These are phyloP conservation scores for Linnemannia hyalina DNA, from an alignment of 192 early-diverging fungal species.

Conservation along the genomic window DNA sequence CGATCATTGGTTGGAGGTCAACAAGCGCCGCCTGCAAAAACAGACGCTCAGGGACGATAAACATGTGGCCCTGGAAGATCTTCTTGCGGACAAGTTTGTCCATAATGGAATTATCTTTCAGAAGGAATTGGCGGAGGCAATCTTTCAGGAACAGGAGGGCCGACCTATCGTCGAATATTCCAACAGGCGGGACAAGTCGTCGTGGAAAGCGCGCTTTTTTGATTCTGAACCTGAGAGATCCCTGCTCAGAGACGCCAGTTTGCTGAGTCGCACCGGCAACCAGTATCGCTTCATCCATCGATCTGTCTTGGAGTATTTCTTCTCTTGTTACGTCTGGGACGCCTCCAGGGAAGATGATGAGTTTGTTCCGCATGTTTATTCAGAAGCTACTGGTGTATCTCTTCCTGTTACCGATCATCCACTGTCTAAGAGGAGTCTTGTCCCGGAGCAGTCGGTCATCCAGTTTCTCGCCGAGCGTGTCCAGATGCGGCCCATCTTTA, in stretches of 20 bases:
- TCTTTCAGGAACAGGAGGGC: background rate
- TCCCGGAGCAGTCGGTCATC: background rate
- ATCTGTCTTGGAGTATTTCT: constrained; percentile 5
- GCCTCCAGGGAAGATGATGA: background rate
- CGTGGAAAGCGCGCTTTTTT: background rate
- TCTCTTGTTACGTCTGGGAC: background rate
- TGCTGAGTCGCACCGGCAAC: background rate
- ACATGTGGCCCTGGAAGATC: background rate
- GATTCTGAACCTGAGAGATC: too few species aligned
- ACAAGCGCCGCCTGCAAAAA: background rate
- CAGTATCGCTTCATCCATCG: background rate
- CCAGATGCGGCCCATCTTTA: background rate
- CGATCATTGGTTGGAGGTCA: background rate
- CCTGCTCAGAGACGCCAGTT: background rate
- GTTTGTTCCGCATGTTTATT: too few species aligned
- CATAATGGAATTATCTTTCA: background rate
- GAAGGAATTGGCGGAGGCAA: background rate
- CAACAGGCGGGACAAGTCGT: too few species aligned
- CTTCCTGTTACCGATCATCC: background rate
- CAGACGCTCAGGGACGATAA: background rate
- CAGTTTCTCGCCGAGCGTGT: constrained; percentile 3
- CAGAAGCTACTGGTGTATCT: too few species aligned
- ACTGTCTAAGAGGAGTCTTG: background rate
- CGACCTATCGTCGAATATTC: background rate
- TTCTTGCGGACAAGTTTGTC: background rate